Percentiles rank a stretch among this genome's conserved stretches.
Conservation (phyloP, 495 filamentous ascomycete genomes). For the Cairneyella variabilis region DNA sequence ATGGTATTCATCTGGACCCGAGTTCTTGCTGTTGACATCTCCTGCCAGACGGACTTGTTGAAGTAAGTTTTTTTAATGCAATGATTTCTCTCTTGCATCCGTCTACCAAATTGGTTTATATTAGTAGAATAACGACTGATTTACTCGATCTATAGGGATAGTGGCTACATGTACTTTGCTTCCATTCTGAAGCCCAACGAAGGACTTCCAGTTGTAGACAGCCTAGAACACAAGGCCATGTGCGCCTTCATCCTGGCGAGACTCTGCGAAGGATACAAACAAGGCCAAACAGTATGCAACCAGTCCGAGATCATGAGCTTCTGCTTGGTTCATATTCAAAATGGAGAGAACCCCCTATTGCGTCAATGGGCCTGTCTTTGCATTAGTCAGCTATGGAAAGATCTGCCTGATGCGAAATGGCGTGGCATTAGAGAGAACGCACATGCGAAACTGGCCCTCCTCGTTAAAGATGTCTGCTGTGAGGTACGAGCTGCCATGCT, state of each 20-base stretch:
- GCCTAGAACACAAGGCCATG: slow-evolving; percentile 95
- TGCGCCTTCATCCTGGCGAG: slow-evolving; percentile 97
- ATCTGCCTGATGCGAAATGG: slow-evolving; percentile 91
- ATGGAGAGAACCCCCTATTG: slow-evolving; percentile 80
- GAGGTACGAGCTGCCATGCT: slow-evolving; percentile 93
- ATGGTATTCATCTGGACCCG: slow-evolving; percentile 99
- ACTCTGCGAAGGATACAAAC: slow-evolving; percentile 89
- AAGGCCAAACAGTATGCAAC: slow-evolving; percentile 84
- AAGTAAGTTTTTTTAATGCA: slow-evolving; percentile 40
- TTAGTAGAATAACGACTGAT: background rate
- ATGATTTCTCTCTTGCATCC: background rate
- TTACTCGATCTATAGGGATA: slow-evolving; percentile 47
- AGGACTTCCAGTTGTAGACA: slow-evolving; percentile 76
- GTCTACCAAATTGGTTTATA: background rate
- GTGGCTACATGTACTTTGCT: slow-evolving; percentile 94
- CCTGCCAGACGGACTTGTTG: slow-evolving; percentile 85
- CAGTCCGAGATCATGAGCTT: slow-evolving; percentile 81
- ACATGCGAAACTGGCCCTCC: slow-evolving; percentile 68
- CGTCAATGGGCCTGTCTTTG: slow-evolving; percentile 97
- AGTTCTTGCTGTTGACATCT: slow-evolving; percentile 90
- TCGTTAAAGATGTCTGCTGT: slow-evolving; percentile 85
- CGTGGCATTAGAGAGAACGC: slow-evolving; percentile 80
- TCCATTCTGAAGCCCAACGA: slow-evolving; percentile 80
- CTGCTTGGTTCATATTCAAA: slow-evolving; percentile 75
- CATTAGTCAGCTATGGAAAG: slow-evolving; percentile 90